Evolutionary conservation across 2,329 filamentous ascomycete genomes (phyloP).

Genomic region (Knufia petricola): DNA sequence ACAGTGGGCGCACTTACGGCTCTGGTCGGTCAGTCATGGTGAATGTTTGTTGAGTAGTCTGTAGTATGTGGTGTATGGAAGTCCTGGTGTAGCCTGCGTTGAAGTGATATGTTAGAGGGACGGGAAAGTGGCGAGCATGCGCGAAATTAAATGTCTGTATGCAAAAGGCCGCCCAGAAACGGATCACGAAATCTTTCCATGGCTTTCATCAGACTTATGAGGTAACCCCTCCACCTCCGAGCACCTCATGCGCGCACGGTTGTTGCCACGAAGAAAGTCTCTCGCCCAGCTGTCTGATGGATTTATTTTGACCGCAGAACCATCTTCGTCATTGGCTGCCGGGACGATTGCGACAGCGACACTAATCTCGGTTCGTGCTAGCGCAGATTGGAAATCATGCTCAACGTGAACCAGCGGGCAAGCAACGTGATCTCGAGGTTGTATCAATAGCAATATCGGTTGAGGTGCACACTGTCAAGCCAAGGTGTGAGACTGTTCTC

Average conservation of each 20-base stretch:
- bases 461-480: too few relatives aligned
- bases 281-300: too few relatives aligned
- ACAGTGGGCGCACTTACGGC: constrained; percentile 17
- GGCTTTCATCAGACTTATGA: background rate
- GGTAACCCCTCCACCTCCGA: background rate
- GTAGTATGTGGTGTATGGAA: background rate
- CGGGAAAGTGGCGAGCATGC: background rate
- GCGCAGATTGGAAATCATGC: too few relatives aligned
- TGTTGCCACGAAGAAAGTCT: too few relatives aligned
- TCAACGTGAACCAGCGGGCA: too few relatives aligned
- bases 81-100: background rate
- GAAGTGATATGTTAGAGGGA: background rate
- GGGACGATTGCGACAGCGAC: too few relatives aligned
- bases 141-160: background rate
- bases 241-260: background rate
- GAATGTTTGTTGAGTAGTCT: background rate
- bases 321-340: too few relatives aligned
- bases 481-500: too few relatives aligned
- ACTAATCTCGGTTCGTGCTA: too few relatives aligned
- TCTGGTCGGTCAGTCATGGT: constrained; percentile 20
- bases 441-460: too few relatives aligned
- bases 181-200: background rate
- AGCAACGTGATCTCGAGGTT: too few relatives aligned
- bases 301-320: too few relatives aligned
- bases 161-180: background rate